phyloP scores from a whole-genome alignment of 108 stramenopile genomes.

The Skeletonema marinoi region DNA sequence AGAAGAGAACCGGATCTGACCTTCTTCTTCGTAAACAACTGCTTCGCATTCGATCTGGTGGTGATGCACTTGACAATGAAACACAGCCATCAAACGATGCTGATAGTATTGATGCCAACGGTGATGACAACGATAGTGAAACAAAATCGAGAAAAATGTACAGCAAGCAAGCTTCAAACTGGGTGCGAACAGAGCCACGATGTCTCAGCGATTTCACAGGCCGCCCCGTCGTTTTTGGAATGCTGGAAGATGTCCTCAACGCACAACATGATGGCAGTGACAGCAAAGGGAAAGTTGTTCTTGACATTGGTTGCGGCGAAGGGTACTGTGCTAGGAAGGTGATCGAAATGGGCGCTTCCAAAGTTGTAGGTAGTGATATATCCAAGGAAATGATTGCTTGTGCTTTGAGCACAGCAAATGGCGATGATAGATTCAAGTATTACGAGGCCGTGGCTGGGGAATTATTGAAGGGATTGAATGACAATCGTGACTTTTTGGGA shows the following conservation, averaged over 20 bases:
- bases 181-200: not conserved
- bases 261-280: not conserved
- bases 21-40: not conserved
- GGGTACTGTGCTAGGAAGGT: slow-evolving; percentile 7
- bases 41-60: not conserved
- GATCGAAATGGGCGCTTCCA: slow-evolving; percentile 1
- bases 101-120: not conserved
- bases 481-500: not conserved
- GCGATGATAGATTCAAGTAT: not conserved
- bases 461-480: not conserved
- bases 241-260: not conserved
- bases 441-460: not conserved
- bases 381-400: not conserved
- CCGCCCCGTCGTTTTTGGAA: slow-evolving; percentile 2
- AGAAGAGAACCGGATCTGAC: not conserved
- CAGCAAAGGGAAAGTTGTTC: not conserved
- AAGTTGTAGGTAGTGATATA: not conserved
- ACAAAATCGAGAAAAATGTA: slow-evolving; percentile 5
- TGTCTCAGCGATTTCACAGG: slow-evolving; percentile 6
- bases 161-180: not conserved
- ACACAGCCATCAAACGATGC: not conserved
- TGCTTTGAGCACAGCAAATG: not conserved
- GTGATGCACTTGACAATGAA: not conserved
- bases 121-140: not conserved
- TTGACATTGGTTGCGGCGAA: slow-evolving; percentile 4